Evolutionary conservation across 148 eudicot genomes (phyloP).

Genomic region (Talinum fruticosum): DNA sequence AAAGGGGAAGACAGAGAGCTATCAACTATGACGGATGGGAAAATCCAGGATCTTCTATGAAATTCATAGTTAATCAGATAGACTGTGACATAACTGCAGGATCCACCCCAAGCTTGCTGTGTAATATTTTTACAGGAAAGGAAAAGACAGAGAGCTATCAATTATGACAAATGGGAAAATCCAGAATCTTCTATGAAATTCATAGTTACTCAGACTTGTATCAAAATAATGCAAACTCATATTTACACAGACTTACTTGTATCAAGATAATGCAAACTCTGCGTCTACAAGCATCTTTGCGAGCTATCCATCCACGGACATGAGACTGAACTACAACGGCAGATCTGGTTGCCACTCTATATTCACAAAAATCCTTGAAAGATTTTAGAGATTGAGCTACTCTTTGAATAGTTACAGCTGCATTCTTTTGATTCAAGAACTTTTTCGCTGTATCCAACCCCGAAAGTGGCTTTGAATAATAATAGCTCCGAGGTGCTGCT

Average conservation of each 20-base stretch:
- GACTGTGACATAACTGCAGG: neutral
- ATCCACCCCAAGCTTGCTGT: neutral
- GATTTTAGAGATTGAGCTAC: constrained; percentile 38
- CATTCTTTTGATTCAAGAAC: constrained; percentile 43
- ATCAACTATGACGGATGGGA: neutral
- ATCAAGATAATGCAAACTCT: constrained; percentile 33
- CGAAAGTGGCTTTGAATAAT: constrained; percentile 64
- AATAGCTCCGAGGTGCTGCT: constrained; percentile 50
- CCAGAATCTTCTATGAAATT: neutral
- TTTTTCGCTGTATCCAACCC: constrained; percentile 40
- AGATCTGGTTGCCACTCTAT: constrained; percentile 38
- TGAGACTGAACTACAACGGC: constrained; percentile 62
- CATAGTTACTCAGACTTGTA: neutral
- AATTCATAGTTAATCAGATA: neutral
- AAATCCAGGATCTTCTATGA: neutral
- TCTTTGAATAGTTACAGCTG: constrained; percentile 54
- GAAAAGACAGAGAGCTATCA: neutral
- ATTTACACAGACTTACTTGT: constrained; percentile 85
- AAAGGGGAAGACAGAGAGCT: neutral
- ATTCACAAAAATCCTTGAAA: constrained; percentile 32
- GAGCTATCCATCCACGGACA: constrained; percentile 65
- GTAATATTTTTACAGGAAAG: neutral
- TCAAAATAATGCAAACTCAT: too few species aligned
- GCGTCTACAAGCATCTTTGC: constrained; percentile 32
- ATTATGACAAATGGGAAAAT: neutral